Evolutionary conservation across 257 asterid genomes (phyloP).

Genomic region (Nicotiana otophora): DNA sequence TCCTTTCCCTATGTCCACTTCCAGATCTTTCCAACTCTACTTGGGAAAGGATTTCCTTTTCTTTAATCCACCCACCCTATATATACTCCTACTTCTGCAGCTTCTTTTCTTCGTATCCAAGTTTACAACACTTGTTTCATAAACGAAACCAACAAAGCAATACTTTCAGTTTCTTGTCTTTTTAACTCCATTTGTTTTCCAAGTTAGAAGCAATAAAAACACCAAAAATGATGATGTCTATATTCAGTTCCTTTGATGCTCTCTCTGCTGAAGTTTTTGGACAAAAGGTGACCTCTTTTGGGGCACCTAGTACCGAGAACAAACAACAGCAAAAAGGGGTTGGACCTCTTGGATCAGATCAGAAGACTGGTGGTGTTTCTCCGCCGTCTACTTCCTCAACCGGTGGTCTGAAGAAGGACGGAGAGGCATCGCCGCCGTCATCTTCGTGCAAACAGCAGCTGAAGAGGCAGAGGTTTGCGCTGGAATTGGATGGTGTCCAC

Average conservation of each 20-base stretch:
- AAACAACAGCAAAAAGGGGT: background rate
- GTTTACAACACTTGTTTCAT: background rate
- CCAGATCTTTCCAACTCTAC: background rate
- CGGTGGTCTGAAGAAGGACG: conserved; percentile 24
- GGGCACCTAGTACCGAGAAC: conserved; percentile 8
- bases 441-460: background rate
- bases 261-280: conserved; percentile 42
- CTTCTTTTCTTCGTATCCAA: background rate
- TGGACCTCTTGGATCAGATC: background rate
- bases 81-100: background rate
- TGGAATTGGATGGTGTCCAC: conserved; percentile 44
- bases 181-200: background rate
- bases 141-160: background rate
- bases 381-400: background rate
- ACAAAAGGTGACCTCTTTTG: conserved; percentile 22
- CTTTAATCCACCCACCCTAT: background rate
- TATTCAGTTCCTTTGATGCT: conserved; percentile 64
- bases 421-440: conserved; percentile 15
- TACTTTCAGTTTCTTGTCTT: background rate
- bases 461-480: conserved; percentile 36
- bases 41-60: background rate
- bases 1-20: background rate
- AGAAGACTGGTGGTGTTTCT: background rate
- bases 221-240: conserved; percentile 31
- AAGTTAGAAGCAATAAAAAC: background rate